A percentile compares a stretch with the other conserved stretches of the same genome.
Conservation (phyloP, 2,329 filamentous ascomycete genomes). For the Sordariomycetes sp. region DNA sequence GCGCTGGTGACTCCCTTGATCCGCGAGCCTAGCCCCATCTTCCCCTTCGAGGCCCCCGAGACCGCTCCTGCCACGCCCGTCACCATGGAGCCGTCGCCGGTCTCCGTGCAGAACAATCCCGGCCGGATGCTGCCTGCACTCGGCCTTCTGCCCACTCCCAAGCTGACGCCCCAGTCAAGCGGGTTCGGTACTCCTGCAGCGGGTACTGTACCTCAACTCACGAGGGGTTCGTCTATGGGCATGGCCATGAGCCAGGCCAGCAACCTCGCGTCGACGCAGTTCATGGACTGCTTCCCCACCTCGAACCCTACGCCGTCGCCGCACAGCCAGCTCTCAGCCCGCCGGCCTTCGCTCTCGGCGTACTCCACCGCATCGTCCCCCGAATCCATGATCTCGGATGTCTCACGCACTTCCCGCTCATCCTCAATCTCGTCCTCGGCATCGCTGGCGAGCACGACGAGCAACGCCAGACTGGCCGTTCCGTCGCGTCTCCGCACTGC, state of each 20-base stretch:
- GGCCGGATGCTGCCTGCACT: constrained; percentile 40
- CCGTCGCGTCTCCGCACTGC: constrained; percentile 53
- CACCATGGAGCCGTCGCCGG: constrained; percentile 35
- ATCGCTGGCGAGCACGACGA: constrained; percentile 48
- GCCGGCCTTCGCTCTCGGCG: constrained; percentile 53
- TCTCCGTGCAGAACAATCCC: constrained; percentile 26
- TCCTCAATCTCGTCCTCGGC: constrained; percentile 56
- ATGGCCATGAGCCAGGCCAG: constrained; percentile 47
- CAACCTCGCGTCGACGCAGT: constrained; percentile 32
- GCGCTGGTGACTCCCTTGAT: not conserved
- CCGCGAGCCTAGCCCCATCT: constrained; percentile 1
- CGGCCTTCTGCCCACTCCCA: constrained; percentile 46
- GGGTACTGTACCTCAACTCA: constrained; percentile 39
- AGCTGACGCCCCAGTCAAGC: constrained; percentile 41
- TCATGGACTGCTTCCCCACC: constrained; percentile 40
- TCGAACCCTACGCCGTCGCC: constrained; percentile 37
- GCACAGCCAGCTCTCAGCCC: constrained; percentile 33
- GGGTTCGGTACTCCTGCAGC: constrained; percentile 51
- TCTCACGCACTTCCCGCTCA: constrained; percentile 49
- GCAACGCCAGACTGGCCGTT: constrained; percentile 39
- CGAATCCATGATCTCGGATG: constrained; percentile 57
- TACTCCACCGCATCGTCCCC: constrained; percentile 54
- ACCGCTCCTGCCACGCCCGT: constrained; percentile 19
- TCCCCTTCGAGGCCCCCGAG: constrained; percentile 2
- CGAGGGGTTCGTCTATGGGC: constrained; percentile 46